These are phyloP conservation scores for Phytophthora ohioensis DNA, from an alignment of 352 stramenopile genomes.

Conservation along the genomic window DNA sequence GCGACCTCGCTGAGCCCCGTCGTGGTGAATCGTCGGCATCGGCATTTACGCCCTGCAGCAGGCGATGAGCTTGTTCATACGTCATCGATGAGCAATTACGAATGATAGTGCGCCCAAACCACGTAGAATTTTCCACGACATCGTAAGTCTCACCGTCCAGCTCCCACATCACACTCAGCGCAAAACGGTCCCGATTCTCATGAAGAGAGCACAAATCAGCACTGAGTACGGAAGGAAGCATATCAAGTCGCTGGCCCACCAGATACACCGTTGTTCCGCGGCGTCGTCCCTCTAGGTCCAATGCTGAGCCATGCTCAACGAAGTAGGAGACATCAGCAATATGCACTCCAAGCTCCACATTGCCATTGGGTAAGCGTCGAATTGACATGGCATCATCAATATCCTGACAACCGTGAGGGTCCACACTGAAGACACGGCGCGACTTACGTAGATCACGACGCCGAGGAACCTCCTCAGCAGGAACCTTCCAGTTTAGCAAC, in stretches of 20 bases:
- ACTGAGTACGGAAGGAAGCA: slow-evolving; percentile 92
- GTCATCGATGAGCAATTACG: slow-evolving; percentile 93
- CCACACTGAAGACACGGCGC: slow-evolving; percentile 90
- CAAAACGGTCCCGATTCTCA: slow-evolving; percentile 87
- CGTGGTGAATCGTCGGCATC: slow-evolving; percentile 51
- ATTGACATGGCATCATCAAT: slow-evolving; percentile 94
- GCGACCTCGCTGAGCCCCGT: slow-evolving; percentile 2
- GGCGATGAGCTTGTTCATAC: slow-evolving; percentile 84
- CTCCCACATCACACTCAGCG: slow-evolving; percentile 94
- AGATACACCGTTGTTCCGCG: slow-evolving; percentile 98
- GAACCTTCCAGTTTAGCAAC: slow-evolving; percentile 79
- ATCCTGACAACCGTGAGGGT: slow-evolving; percentile 90
- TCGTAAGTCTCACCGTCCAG: slow-evolving; percentile 75
- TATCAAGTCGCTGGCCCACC: slow-evolving; percentile 94
- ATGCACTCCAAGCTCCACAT: slow-evolving; percentile 96
- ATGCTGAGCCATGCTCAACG: slow-evolving; percentile 93
- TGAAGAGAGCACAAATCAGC: slow-evolving; percentile 93
- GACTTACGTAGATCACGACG: slow-evolving; percentile 77
- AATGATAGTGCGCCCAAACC: slow-evolving; percentile 96
- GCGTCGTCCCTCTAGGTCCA: slow-evolving; percentile 95
- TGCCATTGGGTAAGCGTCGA: slow-evolving; percentile 74
- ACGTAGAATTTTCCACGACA: slow-evolving; percentile 66
- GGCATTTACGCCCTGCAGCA: slow-evolving; percentile 73
- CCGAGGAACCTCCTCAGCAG: slow-evolving; percentile 49
- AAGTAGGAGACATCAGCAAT: slow-evolving; percentile 99